Base-by-base conservation (phyloP, 768 basidiomycete species). In the Mycena vitilis region DNA sequence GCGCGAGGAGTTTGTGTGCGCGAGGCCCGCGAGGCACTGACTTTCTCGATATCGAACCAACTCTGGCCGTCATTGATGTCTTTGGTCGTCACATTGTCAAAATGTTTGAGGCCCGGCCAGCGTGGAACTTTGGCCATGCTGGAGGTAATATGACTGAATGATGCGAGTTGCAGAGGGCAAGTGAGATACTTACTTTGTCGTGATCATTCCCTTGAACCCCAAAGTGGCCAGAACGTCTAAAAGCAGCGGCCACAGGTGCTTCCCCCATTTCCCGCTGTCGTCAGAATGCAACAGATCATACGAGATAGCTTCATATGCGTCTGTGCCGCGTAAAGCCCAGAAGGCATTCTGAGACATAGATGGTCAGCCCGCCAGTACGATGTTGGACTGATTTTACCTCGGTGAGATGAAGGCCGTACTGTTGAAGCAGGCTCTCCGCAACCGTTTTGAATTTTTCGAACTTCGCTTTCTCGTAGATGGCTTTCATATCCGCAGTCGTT, bases 21-120 rank as follows among this genome's bases (percentile, higher is more conserved):
- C 16, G 20, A 30, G 5, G 30, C 3, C 30, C 30, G 5, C 30
- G 30, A 30, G 30, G 30, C 5, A 38, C 56, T 23, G 12, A 71
- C 70, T 53, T 71, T 71, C 48, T 67, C 65, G 20, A 71, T 71
- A 57, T 71, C 70, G 7, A 71, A 30, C 57, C 48, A 71, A 30
- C 61, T 57, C 47, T 71, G 66, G 11, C 66, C 70, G 22, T 68
- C 58, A 10, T 66, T 63, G 48, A 67, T 59, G 36, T 71, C 56
- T 55, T 67, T 71, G 2, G 55, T 65, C 38, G 66, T 64, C 6
- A 67, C 70, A 47, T 66, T 67, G 4, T 68, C 45, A 36, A 71
- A 68, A 57, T 67, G 70, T 30, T 71, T 67, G 23, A 68, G 54
- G 16, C 55, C 66, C 11, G 70, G 65, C 70, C 70, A 71, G 16